Base-by-base conservation (phyloP, 306 rosid species). In the Gastrolobium villosum region DNA sequence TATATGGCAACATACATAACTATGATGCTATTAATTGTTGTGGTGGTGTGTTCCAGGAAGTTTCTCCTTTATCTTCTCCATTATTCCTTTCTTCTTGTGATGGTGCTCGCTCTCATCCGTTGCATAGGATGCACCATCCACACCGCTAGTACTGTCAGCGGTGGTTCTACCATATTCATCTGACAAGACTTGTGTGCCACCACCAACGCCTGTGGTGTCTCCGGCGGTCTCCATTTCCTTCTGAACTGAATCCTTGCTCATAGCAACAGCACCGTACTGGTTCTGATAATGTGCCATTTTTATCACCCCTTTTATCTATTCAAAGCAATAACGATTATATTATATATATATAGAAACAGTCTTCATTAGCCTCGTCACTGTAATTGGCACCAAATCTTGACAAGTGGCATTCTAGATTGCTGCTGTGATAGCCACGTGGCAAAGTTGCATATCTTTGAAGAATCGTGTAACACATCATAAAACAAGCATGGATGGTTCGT, bases 231-330 rank as follows among this genome's bases (percentile, higher is more conserved):
- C 86, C 63, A 73, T 73, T 65, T 59, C 85, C 60, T 13, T 68
- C 77, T 61, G 75, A 44, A 81, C 54, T 13, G 80, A 54, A 52
- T 81, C 15, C 60, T 50, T 50, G 68, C 71, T 81, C 31, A 30
- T 15, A 30, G 86, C 65, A 72, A 81, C 85, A 1, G 85, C 88
- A 52, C 88, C 83, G 3, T 81, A 85, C 49, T 85, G 88, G 62
- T 85, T 85, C 59, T 85, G 85, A 69, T 72, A 85, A 6, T 81
- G 55, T 14, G 41, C 75, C 85, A 81, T 84, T 56, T 20, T 20
- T 20, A 20, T 20, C 26, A n/a, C n/a, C n/a, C n/a, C n/a, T n/a
- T n/a, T n/a, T n/a, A n/a, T n/a, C n/a, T n/a, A n/a, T n/a, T n/a
- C n/a, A n/a, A n/a, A n/a, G n/a, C n/a, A n/a, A n/a, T n/a, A n/a